Evolutionary conservation across 2,329 filamentous ascomycete genomes (phyloP), one percentile per base, ranked within the genome.

Genomic region (Pestalotiopsis sp.): DNA sequence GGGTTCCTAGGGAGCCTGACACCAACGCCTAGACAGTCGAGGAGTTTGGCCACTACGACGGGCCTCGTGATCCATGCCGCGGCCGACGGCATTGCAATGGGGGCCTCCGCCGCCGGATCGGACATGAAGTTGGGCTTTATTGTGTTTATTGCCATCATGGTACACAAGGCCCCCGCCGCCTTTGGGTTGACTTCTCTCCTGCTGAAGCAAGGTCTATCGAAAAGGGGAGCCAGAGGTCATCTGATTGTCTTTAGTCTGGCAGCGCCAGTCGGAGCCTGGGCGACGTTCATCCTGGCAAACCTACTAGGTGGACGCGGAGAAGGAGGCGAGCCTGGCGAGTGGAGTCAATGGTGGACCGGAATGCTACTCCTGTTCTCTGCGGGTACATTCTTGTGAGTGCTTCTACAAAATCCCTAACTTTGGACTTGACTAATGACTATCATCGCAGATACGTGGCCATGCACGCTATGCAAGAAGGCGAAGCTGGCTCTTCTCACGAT

Each of bases 11-110:
- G 86, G 62, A 89, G 84, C 40, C 83, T 89, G 75, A 83, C 86
- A 14, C 88, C 86, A 14, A 86, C 83, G 11, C 88, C 86, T 11
- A 87, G 86, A 73, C 86, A 88, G 68, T 87, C 87, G 11, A 87
- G 89, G 68, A 89, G 88, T 68, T 84, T 94, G 67, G 92, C 93
- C n/a, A 95, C 95, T 2, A 99, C 96, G 0, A 92, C 93, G 0
- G 96, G 96, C 0, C 85, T 99, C n/a, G 93, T 98, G 4, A 98
- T 99, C 68, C 96, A 99, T 79, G 94, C 96, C 0, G 93, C 93
- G 2, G 95, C 96, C 2, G 96, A 99, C 76, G 96, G 96, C 17
- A 97, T 99, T 70, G 96, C 96, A 2, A 91, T 99, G 81, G 96
- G 96, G 25, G 96, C 96, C 27, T 97, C 95, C 0, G 93, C 92